Evolutionary conservation across 1,139 yeast genomes (phyloP).

Genomic region (Debaryomyces fabryi): DNA sequence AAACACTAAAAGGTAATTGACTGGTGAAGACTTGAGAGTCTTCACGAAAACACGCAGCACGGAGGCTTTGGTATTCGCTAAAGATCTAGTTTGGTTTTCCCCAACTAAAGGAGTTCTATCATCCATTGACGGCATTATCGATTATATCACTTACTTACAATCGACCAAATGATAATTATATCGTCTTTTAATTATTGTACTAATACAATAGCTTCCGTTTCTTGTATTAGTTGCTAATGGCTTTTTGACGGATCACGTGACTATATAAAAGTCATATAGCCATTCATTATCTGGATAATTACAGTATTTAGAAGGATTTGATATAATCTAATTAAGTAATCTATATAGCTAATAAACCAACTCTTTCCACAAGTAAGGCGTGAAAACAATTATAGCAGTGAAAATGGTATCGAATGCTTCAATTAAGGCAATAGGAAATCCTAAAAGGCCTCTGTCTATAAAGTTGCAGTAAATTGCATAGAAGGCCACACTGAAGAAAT

Average conservation of each 20-base stretch:
- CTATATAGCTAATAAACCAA: conserved; percentile 21
- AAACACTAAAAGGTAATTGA: conserved; percentile 74
- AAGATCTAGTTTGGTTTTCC: conserved; percentile 1
- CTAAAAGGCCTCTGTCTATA: conserved; percentile 59
- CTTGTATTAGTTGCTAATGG: background rate
- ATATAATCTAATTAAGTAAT: background rate
- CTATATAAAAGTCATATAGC: background rate
- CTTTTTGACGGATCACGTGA: background rate
- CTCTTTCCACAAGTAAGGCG: conserved; percentile 70
- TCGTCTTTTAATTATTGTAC: background rate
- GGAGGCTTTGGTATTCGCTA: conserved; percentile 5
- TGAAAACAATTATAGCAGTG: conserved; percentile 77
- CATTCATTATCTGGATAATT: background rate
- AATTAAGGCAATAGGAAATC: conserved; percentile 72
- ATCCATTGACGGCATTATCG: conserved; percentile 11
- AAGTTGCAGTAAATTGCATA: conserved; percentile 77
- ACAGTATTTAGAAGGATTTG: background rate
- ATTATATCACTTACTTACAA: background rate
- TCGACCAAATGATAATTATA: background rate
- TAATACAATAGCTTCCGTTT: background rate
- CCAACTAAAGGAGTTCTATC: conserved; percentile 14
- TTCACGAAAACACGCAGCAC: conserved; percentile 17
- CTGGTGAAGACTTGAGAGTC: conserved; percentile 66
- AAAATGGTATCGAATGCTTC: conserved; percentile 70
- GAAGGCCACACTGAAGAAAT: conserved; percentile 88